Evolutionary conservation across 129 eudicot genomes (phyloP).

Genomic region (Artemisia tridentata): DNA sequence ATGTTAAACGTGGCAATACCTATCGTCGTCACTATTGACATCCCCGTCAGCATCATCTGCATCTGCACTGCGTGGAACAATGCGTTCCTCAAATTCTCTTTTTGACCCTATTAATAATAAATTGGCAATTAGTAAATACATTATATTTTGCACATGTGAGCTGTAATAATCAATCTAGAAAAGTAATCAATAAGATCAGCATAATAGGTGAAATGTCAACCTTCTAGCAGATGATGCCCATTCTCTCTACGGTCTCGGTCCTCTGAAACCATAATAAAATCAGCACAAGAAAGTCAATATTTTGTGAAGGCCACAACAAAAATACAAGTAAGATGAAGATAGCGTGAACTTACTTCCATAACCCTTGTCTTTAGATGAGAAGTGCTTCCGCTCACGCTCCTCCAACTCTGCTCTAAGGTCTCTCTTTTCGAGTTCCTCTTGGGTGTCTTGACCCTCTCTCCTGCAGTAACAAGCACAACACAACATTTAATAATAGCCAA

Average conservation of each 20-base stretch:
- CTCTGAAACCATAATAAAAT: conserved; percentile 48
- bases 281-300: conserved; percentile 11
- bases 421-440: conserved; percentile 88
- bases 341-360: conserved; percentile 30
- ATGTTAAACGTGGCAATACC: conserved; percentile 34
- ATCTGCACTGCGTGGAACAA: conserved; percentile 80
- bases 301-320: not conserved
- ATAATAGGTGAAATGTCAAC: conserved; percentile 35
- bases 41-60: conserved; percentile 95
- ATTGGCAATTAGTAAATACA: not conserved
- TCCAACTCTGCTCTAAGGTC: conserved; percentile 86
- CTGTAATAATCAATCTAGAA: not conserved
- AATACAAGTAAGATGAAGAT: not conserved
- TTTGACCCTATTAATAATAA: conserved; percentile 50
- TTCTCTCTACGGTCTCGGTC: conserved; percentile 91
- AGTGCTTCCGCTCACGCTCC: conserved; percentile 89
- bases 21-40: conserved; percentile 71
- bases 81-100: conserved; percentile 87
- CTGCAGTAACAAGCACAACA: conserved; percentile 37
- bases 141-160: not conserved
- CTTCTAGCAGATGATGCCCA: conserved; percentile 82
- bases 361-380: conserved; percentile 65
- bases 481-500: not conserved
- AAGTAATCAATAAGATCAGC: not conserved
- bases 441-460: conserved; percentile 98